Conservation (phyloP, 1,284 basidiomycete genomes). For the Malassezia furfur region DNA sequence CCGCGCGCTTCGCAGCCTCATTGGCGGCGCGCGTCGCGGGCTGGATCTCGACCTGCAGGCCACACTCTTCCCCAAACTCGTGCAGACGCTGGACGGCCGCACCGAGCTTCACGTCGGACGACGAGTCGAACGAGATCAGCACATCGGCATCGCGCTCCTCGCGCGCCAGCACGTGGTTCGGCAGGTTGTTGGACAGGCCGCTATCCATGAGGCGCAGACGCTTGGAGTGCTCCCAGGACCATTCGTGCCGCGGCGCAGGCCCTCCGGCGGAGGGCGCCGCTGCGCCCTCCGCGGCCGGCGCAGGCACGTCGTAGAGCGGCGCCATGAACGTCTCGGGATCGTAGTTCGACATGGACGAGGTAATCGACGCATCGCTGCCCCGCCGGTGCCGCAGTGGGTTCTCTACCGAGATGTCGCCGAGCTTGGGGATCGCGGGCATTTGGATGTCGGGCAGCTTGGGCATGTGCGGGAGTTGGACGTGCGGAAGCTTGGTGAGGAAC, state of each 20-base stretch:
- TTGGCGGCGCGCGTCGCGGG: background rate
- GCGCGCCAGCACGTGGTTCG: conserved; percentile 36
- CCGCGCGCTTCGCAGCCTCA: background rate
- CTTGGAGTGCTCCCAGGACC: conserved; percentile 18
- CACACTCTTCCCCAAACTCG: conserved; percentile 35
- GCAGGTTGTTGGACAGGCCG: conserved; percentile 45
- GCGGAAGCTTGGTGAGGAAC: background rate
- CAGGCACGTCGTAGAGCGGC: conserved; percentile 3
- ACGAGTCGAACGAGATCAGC: conserved; percentile 43
- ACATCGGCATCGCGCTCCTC: conserved; percentile 30
- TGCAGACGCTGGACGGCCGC: conserved; percentile 32
- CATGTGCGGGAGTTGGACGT: background rate
- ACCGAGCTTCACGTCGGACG: conserved; percentile 40
- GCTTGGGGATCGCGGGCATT: background rate
- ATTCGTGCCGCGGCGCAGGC: background rate
- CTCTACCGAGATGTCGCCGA: background rate
- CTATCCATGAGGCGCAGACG: conserved; percentile 40
- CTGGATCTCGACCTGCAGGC: conserved; percentile 16
- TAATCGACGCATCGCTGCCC: conserved; percentile 10
- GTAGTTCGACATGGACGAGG: conserved; percentile 6
- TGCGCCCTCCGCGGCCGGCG: background rate
- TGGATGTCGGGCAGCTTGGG: conserved; percentile 2
- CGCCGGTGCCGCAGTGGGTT: conserved; percentile 8
- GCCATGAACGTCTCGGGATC: conserved; percentile 19
- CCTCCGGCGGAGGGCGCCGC: no score